Evolutionary conservation across 208 protist species (phyloP).

Genomic region (Wallacemonas sp.): DNA sequence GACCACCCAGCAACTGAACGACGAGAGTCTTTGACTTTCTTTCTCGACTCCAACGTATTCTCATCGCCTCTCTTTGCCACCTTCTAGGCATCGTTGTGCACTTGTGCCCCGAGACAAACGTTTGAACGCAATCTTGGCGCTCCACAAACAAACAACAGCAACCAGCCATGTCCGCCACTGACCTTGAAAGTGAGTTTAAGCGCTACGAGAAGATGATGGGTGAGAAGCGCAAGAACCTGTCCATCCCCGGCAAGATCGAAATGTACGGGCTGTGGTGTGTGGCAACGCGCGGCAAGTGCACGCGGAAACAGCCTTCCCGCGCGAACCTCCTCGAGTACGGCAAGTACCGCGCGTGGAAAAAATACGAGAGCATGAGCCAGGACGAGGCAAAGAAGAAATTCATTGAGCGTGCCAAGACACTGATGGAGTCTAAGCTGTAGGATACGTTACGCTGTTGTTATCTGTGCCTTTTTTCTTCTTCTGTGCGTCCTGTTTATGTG

Average conservation of each 20-base stretch:
- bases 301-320: slow-evolving; percentile 49
- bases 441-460: background rate
- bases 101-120: no score
- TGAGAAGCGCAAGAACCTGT: slow-evolving; percentile 49
- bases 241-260: slow-evolving; percentile 68
- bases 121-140: no score
- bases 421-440: slow-evolving; percentile 64
- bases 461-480: slow-evolving; percentile 17
- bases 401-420: slow-evolving; percentile 54
- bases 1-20: no score
- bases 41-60: no score
- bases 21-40: no score
- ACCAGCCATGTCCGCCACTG: background rate
- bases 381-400: slow-evolving; percentile 79
- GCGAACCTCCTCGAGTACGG: slow-evolving; percentile 59
- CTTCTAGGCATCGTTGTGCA: no score
- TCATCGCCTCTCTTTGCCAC: no score
- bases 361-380: slow-evolving; percentile 65
- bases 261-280: slow-evolving; percentile 90
- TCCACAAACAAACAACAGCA: background rate
- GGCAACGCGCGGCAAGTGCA: slow-evolving; percentile 65
- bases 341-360: slow-evolving; percentile 85
- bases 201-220: slow-evolving; percentile 38
- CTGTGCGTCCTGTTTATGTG: background rate
- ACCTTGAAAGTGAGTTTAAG: slow-evolving; percentile 39